Percentiles rank a stretch among this genome's conserved stretches.
Evolutionary conservation across 495 filamentous ascomycete species (phyloP).

Genomic region (Hypoxylon cercidicola): DNA sequence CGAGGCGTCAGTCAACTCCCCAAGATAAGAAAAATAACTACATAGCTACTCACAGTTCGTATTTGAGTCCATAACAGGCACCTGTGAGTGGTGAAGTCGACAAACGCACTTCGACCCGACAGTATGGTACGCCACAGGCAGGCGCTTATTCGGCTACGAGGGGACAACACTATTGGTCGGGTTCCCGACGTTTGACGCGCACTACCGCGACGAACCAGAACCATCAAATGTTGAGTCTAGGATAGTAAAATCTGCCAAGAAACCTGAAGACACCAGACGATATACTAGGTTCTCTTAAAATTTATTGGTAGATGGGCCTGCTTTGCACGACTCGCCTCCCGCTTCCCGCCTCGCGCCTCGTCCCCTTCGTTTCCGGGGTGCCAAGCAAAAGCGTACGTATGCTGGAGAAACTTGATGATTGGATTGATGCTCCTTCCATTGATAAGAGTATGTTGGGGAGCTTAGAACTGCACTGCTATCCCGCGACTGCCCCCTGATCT

Average conservation of each 20-base stretch:
- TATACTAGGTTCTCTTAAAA: not conserved
- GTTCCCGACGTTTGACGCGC: slow-evolving; percentile 16
- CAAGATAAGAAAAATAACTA: slow-evolving; percentile 1
- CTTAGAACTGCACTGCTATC: not conserved
- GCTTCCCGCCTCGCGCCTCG: slow-evolving; percentile 3
- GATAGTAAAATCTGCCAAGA: slow-evolving; percentile 7
- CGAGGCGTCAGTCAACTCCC: slow-evolving; percentile 3
- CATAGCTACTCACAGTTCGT: slow-evolving; percentile 6
- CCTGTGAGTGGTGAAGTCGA: not conserved
- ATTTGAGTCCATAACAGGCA: slow-evolving; percentile 10
- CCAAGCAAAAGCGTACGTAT: slow-evolving; percentile 18
- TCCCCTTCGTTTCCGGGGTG: slow-evolving; percentile 6
- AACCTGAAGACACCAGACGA: not conserved
- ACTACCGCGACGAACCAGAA: slow-evolving; percentile 15
- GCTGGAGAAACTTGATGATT: slow-evolving; percentile 2
- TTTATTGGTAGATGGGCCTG: slow-evolving; percentile 10
- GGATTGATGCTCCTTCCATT: not conserved
- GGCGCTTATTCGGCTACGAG: slow-evolving; percentile 31
- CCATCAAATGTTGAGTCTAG: not conserved
- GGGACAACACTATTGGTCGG: slow-evolving; percentile 18
- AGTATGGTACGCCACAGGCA: slow-evolving; percentile 21
- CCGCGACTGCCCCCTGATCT: not conserved
- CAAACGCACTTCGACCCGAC: slow-evolving; percentile 25
- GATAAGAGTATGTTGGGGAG: slow-evolving; percentile 5
- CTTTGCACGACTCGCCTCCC: not conserved